These are phyloP conservation scores for Oryza punctata DNA, from an alignment of 176 grass and related monocot genomes.

Conservation along the genomic window DNA sequence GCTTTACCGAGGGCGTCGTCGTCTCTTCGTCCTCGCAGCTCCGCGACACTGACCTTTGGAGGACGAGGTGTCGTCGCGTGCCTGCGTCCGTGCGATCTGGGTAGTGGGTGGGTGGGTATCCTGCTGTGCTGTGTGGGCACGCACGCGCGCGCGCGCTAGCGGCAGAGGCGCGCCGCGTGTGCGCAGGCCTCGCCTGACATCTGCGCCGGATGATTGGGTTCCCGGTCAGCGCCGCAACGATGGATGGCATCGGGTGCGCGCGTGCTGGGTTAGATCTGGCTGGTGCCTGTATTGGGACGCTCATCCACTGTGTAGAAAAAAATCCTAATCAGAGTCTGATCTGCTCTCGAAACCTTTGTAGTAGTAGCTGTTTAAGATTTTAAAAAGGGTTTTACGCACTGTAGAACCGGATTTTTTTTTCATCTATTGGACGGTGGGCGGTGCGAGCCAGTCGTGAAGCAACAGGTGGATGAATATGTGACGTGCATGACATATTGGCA, in stretches of 20 bases:
- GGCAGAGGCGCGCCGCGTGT: background rate
- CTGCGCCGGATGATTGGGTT: background rate
- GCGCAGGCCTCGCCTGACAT: conserved; percentile 4
- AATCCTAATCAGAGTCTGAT: background rate
- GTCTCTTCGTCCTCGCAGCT: background rate
- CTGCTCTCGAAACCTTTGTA: too few species aligned
- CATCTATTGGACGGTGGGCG: background rate
- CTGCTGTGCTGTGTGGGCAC: too few species aligned
- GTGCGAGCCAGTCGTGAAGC: background rate
- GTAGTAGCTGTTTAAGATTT: background rate
- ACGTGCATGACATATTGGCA: conserved; percentile 7
- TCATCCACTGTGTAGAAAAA: background rate
- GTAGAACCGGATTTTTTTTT: background rate
- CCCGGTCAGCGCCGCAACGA: conserved; percentile 12
- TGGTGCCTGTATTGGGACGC: background rate
- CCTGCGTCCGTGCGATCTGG: background rate
- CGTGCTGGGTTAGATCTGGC: background rate
- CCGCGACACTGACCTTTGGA: background rate
- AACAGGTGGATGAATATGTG: background rate
- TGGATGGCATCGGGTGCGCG: background rate
- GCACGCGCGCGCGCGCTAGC: too few species aligned
- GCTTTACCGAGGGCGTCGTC: background rate
- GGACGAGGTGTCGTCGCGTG: conserved; percentile 27
- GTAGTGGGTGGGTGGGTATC: background rate
- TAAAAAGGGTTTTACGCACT: background rate